Evolutionary conservation across 495 filamentous ascomycete genomes (phyloP), one percentile per base, ranked within the genome.

Genomic region (Hypoxylon trugodes): DNA sequence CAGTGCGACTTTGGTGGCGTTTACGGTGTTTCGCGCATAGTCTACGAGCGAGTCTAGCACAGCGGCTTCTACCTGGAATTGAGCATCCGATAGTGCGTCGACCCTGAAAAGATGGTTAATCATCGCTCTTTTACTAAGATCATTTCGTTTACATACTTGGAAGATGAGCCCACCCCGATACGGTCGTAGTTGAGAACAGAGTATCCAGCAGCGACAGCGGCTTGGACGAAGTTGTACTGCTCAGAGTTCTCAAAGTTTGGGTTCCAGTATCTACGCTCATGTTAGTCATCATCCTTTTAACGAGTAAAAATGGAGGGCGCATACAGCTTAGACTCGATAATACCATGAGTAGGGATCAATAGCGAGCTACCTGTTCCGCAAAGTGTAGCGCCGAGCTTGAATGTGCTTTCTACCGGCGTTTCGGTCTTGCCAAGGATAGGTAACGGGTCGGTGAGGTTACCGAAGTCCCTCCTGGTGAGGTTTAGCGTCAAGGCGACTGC

Each of bases 141-240:
- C 3, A 19, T 1, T n/a, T 16, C 9, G 6, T 6, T 10, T 7
- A 21, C 52, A 18, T 58, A 69, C 66, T 83, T 82, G 2, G 80
- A 79, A 1, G 84, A 87, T 21, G 78, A 81, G 25, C 82, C 84
- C 8, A 87, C 76, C 3, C 85, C 86, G 4, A 87, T 75, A 28
- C 86, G 80, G 64, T 89, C 84, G 28, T 81, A 84, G 10, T 73
- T 75, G 36, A 87, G 76, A 5, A 82, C 83, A 4, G 77, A 80
- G 60, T 81, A 87, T 2, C 81, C 82, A 28, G 73, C 53, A 7
- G 79, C 76, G 32, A 85, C 72, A 1, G 82, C 85, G 15, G 76
- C 76, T 49, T 84, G 75, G 15, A 84, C 73, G 65, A 86, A 87
- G 68, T 77, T 81, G 61, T 84, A 84, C 19, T 82, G 78, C 60